phyloP scores from a whole-genome alignment of 495 filamentous ascomycete genomes.

The Chaetomium cochliodes region DNA sequence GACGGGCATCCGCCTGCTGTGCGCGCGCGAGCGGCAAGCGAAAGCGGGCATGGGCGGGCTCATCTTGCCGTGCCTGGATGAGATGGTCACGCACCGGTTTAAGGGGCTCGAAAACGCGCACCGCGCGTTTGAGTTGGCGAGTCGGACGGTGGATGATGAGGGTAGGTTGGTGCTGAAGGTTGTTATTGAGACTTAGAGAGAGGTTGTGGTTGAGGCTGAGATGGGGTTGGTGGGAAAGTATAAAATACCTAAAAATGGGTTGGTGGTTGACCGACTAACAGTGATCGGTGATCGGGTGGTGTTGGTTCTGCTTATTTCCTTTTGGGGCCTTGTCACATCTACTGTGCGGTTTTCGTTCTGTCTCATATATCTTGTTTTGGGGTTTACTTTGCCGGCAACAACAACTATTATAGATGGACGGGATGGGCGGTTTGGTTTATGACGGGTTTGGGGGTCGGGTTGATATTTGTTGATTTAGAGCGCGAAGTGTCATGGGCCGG shows the following conservation, averaged over 20 bases:
- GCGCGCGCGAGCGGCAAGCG: conserved; percentile 55
- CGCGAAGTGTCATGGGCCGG: neutral
- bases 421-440: too few species aligned
- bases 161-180: conserved; percentile 84
- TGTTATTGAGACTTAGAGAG: conserved; percentile 59
- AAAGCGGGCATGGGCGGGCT: conserved; percentile 29
- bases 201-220: neutral
- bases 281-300: too few species aligned
- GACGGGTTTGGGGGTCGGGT: neutral
- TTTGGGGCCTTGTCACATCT: neutral
- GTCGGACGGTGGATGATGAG: conserved; percentile 70
- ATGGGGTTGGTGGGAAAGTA: neutral
- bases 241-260: neutral
- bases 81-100: conserved; percentile 76
- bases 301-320: neutral
- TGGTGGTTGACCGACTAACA: neutral
- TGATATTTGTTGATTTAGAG: neutral
- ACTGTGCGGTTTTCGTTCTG: neutral
- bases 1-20: conserved; percentile 67
- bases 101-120: conserved; percentile 63
- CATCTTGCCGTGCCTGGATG: conserved; percentile 60
- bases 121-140: conserved; percentile 78
- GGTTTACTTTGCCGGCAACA: neutral
- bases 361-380: neutral
- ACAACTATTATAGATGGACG: neutral